Percentiles rank a stretch among this genome's conserved stretches.
Evolutionary conservation across 139 green algal species (phyloP).

Genomic region (Closterium sp.): DNA sequence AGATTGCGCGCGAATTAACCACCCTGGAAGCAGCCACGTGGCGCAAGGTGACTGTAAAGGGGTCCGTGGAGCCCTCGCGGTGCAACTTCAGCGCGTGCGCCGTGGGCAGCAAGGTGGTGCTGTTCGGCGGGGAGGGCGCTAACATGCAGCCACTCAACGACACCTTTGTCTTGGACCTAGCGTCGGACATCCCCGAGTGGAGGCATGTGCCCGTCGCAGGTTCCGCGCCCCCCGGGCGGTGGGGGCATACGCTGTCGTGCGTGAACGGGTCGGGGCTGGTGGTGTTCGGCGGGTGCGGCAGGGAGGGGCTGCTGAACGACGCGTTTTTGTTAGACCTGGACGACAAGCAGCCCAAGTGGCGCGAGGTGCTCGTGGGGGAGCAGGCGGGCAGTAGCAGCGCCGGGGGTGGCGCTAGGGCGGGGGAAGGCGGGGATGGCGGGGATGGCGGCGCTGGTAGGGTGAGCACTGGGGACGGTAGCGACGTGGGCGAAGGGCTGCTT

Average conservation of each 20-base stretch:
- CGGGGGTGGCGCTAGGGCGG: background rate
- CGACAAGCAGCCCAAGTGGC: conserved; percentile 28
- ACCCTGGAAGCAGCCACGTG: conserved; percentile 44
- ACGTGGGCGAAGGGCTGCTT: background rate
- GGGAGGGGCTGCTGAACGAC: conserved; percentile 47
- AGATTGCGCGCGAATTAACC: conserved; percentile 38
- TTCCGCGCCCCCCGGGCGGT: conserved; percentile 37
- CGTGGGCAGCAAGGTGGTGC: conserved; percentile 43
- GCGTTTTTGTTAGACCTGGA: conserved; percentile 48
- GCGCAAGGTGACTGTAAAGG: conserved; percentile 37
- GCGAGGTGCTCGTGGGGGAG: conserved; percentile 11
- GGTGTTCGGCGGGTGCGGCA: conserved; percentile 48
- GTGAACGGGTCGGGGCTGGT: conserved; percentile 46
- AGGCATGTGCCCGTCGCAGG: conserved; percentile 8
- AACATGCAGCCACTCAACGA: conserved; percentile 47
- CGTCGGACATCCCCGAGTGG: conserved; percentile 26
- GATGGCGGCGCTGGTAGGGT: background rate
- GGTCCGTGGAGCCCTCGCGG: conserved; percentile 36
- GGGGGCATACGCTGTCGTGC: conserved; percentile 46
- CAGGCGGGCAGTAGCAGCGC: background rate
- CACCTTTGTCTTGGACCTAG: conserved; percentile 50
- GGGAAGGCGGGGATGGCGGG: background rate
- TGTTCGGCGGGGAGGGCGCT: conserved; percentile 51
- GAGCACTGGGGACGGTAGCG: background rate
- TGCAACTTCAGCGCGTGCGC: conserved; percentile 55